Percentiles rank a stretch among this genome's conserved stretches.
phyloP scores from a whole-genome alignment of 139 green algal genomes.

The Coelastrella sp. region DNA sequence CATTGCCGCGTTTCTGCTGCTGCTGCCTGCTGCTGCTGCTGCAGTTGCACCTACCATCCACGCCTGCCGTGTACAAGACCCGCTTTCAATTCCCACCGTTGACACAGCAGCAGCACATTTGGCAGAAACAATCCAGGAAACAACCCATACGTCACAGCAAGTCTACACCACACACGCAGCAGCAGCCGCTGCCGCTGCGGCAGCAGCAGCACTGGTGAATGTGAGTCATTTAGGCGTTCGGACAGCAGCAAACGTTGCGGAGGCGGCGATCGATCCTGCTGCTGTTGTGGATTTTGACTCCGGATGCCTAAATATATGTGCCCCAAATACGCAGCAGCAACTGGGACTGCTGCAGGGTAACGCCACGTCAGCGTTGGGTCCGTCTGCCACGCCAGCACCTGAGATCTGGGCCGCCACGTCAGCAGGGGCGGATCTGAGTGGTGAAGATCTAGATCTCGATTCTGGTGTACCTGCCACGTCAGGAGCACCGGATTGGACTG shows the following conservation, averaged over 20 bases:
- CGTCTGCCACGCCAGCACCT: not conserved
- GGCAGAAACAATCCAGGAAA: not conserved
- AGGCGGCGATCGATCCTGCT: constrained; percentile 2
- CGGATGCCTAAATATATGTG: not conserved
- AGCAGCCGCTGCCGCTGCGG: constrained; percentile 31
- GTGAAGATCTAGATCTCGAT: no score
- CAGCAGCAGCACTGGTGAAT: not conserved
- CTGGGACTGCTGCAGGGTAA: not conserved
- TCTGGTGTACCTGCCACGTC: not conserved
- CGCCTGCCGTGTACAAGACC: not conserved
- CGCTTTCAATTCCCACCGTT: not conserved
- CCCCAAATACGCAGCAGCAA: not conserved
- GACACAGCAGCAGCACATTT: constrained; percentile 1
- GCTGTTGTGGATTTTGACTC: constrained; percentile 2
- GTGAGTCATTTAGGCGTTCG: not conserved
- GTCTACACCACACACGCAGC: constrained; percentile 1
- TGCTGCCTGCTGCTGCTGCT: not conserved
- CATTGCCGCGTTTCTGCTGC: not conserved
- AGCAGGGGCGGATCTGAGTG: not conserved
- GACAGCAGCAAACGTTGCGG: not conserved
- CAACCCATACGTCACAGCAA: not conserved
- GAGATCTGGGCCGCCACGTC: not conserved
- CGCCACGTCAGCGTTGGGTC: not conserved
- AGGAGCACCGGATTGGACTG: not conserved
- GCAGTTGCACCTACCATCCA: not conserved